Evolutionary conservation across 2,329 filamentous ascomycete genomes (phyloP), one percentile per base, ranked within the genome.

Genomic region (Tolypocladium amazonense): DNA sequence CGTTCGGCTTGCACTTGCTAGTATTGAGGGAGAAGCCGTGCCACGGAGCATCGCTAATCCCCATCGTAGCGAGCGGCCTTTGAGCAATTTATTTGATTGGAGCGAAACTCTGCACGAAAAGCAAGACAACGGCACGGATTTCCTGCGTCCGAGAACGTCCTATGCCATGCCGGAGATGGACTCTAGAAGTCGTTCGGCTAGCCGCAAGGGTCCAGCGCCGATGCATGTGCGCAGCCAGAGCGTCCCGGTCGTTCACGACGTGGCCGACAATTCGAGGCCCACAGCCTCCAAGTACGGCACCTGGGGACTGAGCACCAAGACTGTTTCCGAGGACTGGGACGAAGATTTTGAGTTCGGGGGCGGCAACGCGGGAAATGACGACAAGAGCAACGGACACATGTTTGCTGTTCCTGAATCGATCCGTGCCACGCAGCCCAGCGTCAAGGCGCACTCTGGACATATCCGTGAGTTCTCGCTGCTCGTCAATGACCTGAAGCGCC

Each of bases 261-360:
- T 66, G 72, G 78, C 73, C 62, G 88, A 81, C 70, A 80, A 72
- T 68, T 72, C 71, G 68, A 88, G 75, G 71, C 78, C 72, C 68
- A 62, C 82, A n/a, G 81, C 75, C 1, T 76, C 81, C 58, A 92
- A 92, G 67, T 93, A 91, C 68, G 88, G 89, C 52, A 92, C 89
- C 1, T 93, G 89, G 89, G 89, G 88, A 2, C 76, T 91, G 50
- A 85, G 88, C n/a, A 87, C 84, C 63, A 92, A 92, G 71, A 88
- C 84, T 20, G 86, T 87, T 14, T 92, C 88, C 62, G 90, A 95
- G 70, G 90, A 94, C 68, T 95, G 90, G 90, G 90, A 93, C 66
- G 89, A 92, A 63, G 90, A 95, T 70, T 94, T 95, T 66, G 89
- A 93, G 62, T 92, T 93, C 69, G 81, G 81, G 11, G 77, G 75